Evolutionary conservation across 2,329 filamentous ascomycete genomes (phyloP), one percentile per base, ranked within the genome.

Genomic region (Aspergillus novofumigatus): DNA sequence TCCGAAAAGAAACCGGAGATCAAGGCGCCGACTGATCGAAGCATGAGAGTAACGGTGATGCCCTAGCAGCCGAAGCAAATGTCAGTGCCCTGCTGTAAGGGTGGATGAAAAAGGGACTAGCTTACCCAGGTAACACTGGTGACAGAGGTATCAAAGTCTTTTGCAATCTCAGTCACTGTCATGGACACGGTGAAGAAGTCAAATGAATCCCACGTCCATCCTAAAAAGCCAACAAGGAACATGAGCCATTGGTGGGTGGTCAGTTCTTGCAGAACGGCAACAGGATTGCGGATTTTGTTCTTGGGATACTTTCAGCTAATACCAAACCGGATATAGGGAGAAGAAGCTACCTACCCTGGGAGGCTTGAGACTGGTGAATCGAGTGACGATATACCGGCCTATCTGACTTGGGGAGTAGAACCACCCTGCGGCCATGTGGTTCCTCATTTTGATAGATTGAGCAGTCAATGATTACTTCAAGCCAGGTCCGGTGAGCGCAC

Each of bases 141-240:
- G 32, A 35, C 32, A 7, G 32, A 38, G 4, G 6, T 5, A 17
- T 38, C 32, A 17, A 38, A 38, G 32, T 38, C 32, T 17, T 38
- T 17, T 38, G 32, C 32, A n/a, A 38, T 38, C 32, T 38, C 32
- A 38, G 32, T 38, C 6, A n/a, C 32, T 5, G 32, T 38, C 32
- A 38, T 75, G 1, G 82, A 84, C 26, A 87, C 84, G 49, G 83
- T 86, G 69, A 86, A 86, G 74, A 87, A 88, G 69, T 88, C 86
- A 62, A 87, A 87, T 3, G 85, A 78, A 66, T 87, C 84, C 83
- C 83, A 85, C 0, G 81, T 81, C 82, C 84, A 75, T 4, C 61
- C 68, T 10, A 64, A 32, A 50, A 68, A 65, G 7, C 67, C 68
- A 25, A 59, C 66, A 2, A 77, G 67, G 66, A 82, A 82, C 69